Evolutionary conservation across 2,329 filamentous ascomycete species (phyloP).

Genomic region (Xylariaceae sp.): DNA sequence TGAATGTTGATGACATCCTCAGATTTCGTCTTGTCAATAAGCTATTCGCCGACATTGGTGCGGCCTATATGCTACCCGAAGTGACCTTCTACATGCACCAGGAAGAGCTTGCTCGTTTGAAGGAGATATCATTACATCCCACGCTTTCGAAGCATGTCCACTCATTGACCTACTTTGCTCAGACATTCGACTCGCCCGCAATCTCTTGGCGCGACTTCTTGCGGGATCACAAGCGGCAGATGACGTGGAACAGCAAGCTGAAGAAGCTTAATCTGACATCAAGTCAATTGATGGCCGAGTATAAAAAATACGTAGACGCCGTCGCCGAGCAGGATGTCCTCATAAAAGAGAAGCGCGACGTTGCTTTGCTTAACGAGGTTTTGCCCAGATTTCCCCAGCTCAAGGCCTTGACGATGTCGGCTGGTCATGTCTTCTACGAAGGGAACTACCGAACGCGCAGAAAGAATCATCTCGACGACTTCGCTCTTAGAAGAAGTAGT

Average conservation of each 20-base stretch:
- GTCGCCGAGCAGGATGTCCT: slow-evolving; percentile 30
- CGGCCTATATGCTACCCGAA: slow-evolving; percentile 50
- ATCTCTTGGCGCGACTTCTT: slow-evolving; percentile 29
- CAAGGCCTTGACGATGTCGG: slow-evolving; percentile 32
- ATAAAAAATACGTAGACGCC: slow-evolving; percentile 30
- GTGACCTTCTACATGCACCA: slow-evolving; percentile 39
- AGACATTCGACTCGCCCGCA: slow-evolving; percentile 27
- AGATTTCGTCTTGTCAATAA: slow-evolving; percentile 38
- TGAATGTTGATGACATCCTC: slow-evolving; percentile 34
- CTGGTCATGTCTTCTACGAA: slow-evolving; percentile 24
- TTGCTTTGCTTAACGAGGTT: slow-evolving; percentile 30
- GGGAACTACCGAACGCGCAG: slow-evolving; percentile 8
- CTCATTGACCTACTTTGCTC: slow-evolving; percentile 36
- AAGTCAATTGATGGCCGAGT: slow-evolving; percentile 24
- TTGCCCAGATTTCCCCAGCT: slow-evolving; percentile 35
- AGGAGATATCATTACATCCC: slow-evolving; percentile 35
- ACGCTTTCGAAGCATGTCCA: slow-evolving; percentile 35
- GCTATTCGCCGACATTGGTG: slow-evolving; percentile 35
- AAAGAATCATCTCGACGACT: slow-evolving; percentile 22
- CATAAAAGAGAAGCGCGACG: slow-evolving; percentile 23
- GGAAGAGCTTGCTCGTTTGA: slow-evolving; percentile 35
- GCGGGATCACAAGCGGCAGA: slow-evolving; percentile 15
- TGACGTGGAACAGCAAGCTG: slow-evolving; percentile 22
- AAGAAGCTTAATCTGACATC: slow-evolving; percentile 15
- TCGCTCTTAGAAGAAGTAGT: not conserved